These are phyloP conservation scores for Ceratocystis albifundus DNA, from an alignment of 2,329 filamentous ascomycete genomes.

Conservation along the genomic window DNA sequence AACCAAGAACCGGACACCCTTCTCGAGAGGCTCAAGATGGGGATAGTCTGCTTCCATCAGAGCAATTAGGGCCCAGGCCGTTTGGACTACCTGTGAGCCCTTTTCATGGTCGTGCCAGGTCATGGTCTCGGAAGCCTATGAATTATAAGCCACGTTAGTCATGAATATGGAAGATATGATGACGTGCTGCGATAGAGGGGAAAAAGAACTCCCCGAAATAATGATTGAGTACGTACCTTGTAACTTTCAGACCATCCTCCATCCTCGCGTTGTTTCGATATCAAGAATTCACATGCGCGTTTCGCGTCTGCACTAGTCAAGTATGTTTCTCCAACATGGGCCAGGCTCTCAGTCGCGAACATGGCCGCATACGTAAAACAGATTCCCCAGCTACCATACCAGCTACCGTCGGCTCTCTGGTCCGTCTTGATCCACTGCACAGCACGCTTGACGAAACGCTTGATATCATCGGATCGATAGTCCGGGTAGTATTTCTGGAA, in stretches of 20 bases:
- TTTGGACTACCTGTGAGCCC: slow-evolving; percentile 84
- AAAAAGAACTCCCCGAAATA: too few species aligned
- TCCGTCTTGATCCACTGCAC: slow-evolving; percentile 71
- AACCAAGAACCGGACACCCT: slow-evolving; percentile 72
- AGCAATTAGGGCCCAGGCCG: slow-evolving; percentile 76
- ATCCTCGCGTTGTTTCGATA: slow-evolving; percentile 73
- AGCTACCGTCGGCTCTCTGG: slow-evolving; percentile 74
- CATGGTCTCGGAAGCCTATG: slow-evolving; percentile 61
- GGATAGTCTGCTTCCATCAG: slow-evolving; percentile 76
- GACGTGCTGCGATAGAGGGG: background rate
- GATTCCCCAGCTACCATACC: slow-evolving; percentile 97
- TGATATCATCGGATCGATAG: slow-evolving; percentile 67
- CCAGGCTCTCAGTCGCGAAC: slow-evolving; percentile 85
- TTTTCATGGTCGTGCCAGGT: slow-evolving; percentile 62
- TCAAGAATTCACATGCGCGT: slow-evolving; percentile 72
- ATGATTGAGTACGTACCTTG: slow-evolving; percentile 37
- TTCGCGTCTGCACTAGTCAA: slow-evolving; percentile 57
- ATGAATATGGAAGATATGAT: background rate
- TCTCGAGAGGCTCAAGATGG: slow-evolving; percentile 57
- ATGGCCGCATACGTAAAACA: slow-evolving; percentile 96
- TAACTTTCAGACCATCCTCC: slow-evolving; percentile 98
- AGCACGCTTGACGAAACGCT: slow-evolving; percentile 57
- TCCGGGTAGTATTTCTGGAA: slow-evolving; percentile 73
- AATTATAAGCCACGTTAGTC: slow-evolving; percentile 16
- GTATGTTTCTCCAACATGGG: slow-evolving; percentile 71